Base-by-base conservation (phyloP, 2,329 filamentous ascomycete genomes). In the Fusarium graminum region DNA sequence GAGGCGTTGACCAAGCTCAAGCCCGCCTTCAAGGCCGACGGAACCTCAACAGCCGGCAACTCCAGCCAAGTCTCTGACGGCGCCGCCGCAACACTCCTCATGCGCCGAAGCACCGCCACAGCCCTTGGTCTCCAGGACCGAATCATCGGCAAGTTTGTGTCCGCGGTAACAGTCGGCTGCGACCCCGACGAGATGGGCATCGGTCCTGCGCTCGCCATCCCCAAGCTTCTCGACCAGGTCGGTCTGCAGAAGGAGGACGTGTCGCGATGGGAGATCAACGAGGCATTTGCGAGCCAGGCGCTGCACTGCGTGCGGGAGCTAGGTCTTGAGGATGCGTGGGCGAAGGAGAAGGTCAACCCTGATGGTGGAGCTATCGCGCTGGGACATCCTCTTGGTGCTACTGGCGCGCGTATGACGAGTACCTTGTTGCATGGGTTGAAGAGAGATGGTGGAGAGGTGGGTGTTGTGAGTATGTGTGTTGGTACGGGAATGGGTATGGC, bases 351-450 rank as follows among this genome's bases (percentile, higher is more conserved):
- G 79, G 91, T 97, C 17, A 98, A 98, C 79, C 93, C 93, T 1
- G 93, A 96, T 72, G 94, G 94, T 62, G 94, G 94, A 30, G 94
- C 94, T 4, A 97, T 97, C 77, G 94, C 94, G n/a, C 80, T 97
- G 25, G 94, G 94, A 2, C 94, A 97, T 77, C 94, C 94, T 7
- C 84, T 97, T 2, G 94, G 94, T 44, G 94, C 93, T 30, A 97
- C 94, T 7, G 93, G 92, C 32, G 92, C 91, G 29, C 84, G 94
- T 69, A 90, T 97, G 85, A 80, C 93, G 71, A 88, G 88, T 45
- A 94, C 92, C 49, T 77, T 94, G 69, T 70, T 84, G 71, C 86
- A 82, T 75, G 97, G 80, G 76, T 86, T 78, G 84, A 90, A 81
- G 74, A 92, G 87, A 80, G 87, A 78, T 79, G 92, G 88, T 1